These are phyloP conservation scores for Trematosphaeria pertusa DNA, from an alignment of 2,329 filamentous ascomycete genomes.

Conservation along the genomic window DNA sequence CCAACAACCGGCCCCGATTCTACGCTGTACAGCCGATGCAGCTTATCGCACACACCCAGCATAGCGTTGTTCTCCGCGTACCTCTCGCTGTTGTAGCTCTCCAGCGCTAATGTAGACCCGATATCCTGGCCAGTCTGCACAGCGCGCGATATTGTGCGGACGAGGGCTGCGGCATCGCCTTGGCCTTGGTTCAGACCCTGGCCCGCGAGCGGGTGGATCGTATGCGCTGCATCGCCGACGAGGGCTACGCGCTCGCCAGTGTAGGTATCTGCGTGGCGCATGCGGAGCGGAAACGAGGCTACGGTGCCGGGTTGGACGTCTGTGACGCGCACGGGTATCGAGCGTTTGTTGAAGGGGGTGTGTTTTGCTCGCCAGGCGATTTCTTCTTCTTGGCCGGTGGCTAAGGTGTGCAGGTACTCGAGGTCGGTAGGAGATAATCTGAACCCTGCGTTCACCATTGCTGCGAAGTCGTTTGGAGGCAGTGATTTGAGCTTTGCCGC, in stretches of 20 bases:
- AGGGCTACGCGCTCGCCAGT: constrained; percentile 88
- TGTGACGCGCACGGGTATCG: constrained; percentile 69
- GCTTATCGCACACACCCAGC: constrained; percentile 82
- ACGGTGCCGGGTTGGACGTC: constrained; percentile 79
- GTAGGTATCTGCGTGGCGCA: constrained; percentile 95
- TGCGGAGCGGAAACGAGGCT: constrained; percentile 87
- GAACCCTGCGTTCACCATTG: constrained; percentile 94
- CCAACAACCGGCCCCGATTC: constrained; percentile 80
- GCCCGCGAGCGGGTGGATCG: constrained; percentile 90
- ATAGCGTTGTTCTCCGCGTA: constrained; percentile 82
- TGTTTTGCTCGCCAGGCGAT: constrained; percentile 82
- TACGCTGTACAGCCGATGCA: constrained; percentile 91
- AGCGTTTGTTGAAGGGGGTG: constrained; percentile 58
- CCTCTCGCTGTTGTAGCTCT: constrained; percentile 79
- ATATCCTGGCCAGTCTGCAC: constrained; percentile 87
- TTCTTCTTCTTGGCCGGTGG: constrained; percentile 68
- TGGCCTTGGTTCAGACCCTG: constrained; percentile 95
- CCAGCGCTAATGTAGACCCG: constrained; percentile 77
- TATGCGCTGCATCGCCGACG: constrained; percentile 93
- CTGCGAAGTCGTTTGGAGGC: constrained; percentile 73
- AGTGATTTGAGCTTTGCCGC: constrained; percentile 82
- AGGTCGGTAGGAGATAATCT: constrained; percentile 80
- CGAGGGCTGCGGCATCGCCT: constrained; percentile 82
- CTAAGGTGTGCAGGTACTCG: constrained; percentile 76
- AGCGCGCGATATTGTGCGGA: constrained; percentile 75